Evolutionary conservation across 2,329 filamentous ascomycete genomes (phyloP).

Genomic region (Lachnellula suecica): DNA sequence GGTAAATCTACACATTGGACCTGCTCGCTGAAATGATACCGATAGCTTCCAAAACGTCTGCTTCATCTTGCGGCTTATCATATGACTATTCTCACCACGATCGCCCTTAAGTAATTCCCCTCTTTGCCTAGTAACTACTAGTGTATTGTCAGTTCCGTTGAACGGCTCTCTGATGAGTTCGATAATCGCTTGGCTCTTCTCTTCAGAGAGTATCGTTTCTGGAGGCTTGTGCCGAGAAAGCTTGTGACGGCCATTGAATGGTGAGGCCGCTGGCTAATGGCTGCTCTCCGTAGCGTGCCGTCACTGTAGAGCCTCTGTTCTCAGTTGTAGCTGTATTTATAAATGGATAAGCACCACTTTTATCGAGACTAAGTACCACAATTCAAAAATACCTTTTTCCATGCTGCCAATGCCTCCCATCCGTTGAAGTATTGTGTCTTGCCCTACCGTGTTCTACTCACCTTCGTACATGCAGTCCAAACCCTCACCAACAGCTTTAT

Average conservation of each 20-base stretch:
- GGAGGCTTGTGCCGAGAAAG: slow-evolving; percentile 78
- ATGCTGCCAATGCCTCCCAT: too few relatives aligned
- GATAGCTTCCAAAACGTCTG: slow-evolving; percentile 88
- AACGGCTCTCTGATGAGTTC: slow-evolving; percentile 80
- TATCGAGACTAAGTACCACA: too few relatives aligned
- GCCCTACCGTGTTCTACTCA: too few relatives aligned
- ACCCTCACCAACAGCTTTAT: slow-evolving; percentile 61
- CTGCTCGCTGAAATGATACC: slow-evolving; percentile 92
- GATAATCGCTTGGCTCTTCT: slow-evolving; percentile 80
- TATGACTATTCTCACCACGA: slow-evolving; percentile 60
- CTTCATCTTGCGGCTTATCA: slow-evolving; percentile 91
- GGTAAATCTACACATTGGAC: slow-evolving; percentile 66
- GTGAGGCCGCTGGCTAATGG: slow-evolving; percentile 51
- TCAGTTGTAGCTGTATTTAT: too few relatives aligned
- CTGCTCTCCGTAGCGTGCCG: too few relatives aligned
- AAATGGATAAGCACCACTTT: too few relatives aligned
- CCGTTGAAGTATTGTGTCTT: too few relatives aligned
- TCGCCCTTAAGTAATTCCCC: slow-evolving; percentile 78
- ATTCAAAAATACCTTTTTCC: too few relatives aligned
- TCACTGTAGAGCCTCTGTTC: too few relatives aligned
- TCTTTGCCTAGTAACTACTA: slow-evolving; percentile 71
- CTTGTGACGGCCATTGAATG: slow-evolving; percentile 90
- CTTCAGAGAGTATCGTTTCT: slow-evolving; percentile 79
- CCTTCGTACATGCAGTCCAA: too few relatives aligned
- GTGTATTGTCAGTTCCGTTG: slow-evolving; percentile 74